Evolutionary conservation across 768 basidiomycete genomes (phyloP), one percentile per base, ranked within the genome.

Genomic region (Psilocybe sp.): DNA sequence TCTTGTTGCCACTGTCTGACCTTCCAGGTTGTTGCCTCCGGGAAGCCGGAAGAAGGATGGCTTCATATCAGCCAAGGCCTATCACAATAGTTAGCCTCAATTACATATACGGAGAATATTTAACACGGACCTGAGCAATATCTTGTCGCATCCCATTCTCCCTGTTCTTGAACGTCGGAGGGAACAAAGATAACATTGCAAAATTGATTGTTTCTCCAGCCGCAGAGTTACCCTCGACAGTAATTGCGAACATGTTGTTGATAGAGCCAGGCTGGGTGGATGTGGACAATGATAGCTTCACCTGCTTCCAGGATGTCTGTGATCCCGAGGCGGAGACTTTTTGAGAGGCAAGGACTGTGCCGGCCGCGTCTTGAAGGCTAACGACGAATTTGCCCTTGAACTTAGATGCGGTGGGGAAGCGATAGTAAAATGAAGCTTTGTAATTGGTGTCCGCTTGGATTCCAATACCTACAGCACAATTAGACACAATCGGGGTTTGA

Each of bases 1-100:
- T 11, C 84, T 69, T 0, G 73, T 72, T 5, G 64, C 72, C 18
- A 68, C 62, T 1, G 76, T 78, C 64, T 80, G 73, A 3, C 84
- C 84, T 76, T 86, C 84, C 42, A 85, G 62, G 55, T 85, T 85
- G 52, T 83, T 84, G 8, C 85, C 85, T 15, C 85, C 85, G 8
- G 84, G 85, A 56, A 85, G 77, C 34, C 85, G 74, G 70, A 82
- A 85, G 63, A 85, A 81, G 3, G 77, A 69, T 14, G 85, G 82
- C 6, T 72, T 74, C 69, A 80, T 76, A 7, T 77, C 77, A 14
- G 69, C 68, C 37, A 87, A 67, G 4, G 81, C 67, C 79, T 85
- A 47, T 8, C 14, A 43, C 5, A 35, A 18, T 32, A 32, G 14
- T 11, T 6, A n/a, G 14, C 19, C 16, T 41, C 11, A 7, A 31